phyloP scores from a whole-genome alignment of 495 filamentous ascomycete genomes.

The Monascus purpureus region DNA sequence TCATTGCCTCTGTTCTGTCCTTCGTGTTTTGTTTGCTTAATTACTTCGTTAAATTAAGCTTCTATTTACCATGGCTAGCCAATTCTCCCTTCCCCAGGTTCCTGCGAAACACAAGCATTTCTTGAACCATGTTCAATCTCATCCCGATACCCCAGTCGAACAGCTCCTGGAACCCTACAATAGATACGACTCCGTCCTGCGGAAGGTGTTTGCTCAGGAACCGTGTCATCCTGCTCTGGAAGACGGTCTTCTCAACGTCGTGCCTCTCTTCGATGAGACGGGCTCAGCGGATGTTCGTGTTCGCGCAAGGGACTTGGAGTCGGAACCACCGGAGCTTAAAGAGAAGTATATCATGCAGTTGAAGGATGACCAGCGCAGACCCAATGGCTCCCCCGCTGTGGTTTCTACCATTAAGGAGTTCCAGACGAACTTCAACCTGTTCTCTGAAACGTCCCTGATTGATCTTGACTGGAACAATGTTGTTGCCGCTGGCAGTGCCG shows the following conservation, averaged over 20 bases:
- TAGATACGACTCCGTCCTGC: constrained; percentile 49
- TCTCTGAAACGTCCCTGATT: constrained; percentile 49
- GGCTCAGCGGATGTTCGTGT: constrained; percentile 40
- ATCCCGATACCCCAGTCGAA: constrained; percentile 37
- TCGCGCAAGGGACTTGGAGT: constrained; percentile 45
- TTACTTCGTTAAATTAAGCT: too few relatives aligned
- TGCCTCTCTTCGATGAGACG: constrained; percentile 51
- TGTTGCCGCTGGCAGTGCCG: constrained; percentile 61
- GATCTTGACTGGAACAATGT: constrained; percentile 69
- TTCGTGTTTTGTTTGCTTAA: background rate
- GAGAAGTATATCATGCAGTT: constrained; percentile 61
- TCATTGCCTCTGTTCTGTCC: too few relatives aligned
- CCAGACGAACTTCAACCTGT: constrained; percentile 60
- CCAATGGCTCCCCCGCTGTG: constrained; percentile 46
- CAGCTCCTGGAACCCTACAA: constrained; percentile 55
- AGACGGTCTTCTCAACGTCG: constrained; percentile 48
- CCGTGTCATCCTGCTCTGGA: constrained; percentile 41
- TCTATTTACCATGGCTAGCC: constrained; percentile 9
- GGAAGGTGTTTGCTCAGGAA: constrained; percentile 59
- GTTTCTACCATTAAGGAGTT: constrained; percentile 54
- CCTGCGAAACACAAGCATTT: constrained; percentile 30
- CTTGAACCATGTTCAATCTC: constrained; percentile 25
- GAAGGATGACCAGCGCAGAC: constrained; percentile 40
- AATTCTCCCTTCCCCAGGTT: constrained; percentile 17
- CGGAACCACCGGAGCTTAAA: constrained; percentile 44